Conservation (phyloP, 2,329 filamentous ascomycete species). For the Aureobasidium mangrovei region DNA sequence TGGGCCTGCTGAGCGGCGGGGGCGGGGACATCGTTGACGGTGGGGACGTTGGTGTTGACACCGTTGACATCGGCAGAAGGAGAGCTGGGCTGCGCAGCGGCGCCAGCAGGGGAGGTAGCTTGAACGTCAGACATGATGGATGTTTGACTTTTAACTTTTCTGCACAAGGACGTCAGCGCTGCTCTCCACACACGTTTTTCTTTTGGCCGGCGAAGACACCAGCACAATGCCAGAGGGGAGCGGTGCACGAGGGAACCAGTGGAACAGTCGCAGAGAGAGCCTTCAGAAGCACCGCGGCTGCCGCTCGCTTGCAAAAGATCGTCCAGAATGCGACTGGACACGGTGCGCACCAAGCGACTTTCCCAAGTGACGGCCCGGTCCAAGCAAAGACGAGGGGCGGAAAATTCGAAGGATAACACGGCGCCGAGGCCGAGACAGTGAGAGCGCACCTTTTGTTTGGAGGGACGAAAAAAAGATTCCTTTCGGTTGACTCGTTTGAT, state of each 20-base stretch:
- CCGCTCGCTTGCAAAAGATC: neutral
- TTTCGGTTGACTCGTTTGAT: slow-evolving; percentile 13
- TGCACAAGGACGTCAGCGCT: slow-evolving; percentile 13
- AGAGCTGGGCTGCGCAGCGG: slow-evolving; percentile 65
- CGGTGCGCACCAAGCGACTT: neutral
- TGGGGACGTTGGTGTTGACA: slow-evolving; percentile 30
- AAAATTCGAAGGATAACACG: neutral
- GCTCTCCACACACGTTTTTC: neutral
- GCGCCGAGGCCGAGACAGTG: slow-evolving; percentile 3
- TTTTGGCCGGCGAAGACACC: neutral
- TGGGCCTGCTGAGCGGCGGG: slow-evolving; percentile 48
- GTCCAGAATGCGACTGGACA: neutral
- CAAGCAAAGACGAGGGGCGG: neutral
- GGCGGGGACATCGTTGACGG: slow-evolving; percentile 36
- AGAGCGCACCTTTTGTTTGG: slow-evolving; percentile 13
- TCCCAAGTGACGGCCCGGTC: neutral
- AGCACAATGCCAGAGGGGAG: neutral
- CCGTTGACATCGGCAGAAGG: slow-evolving; percentile 59
- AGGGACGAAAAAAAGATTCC: slow-evolving; percentile 1
- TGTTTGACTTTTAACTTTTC: slow-evolving; percentile 17
- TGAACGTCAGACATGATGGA: slow-evolving; percentile 35
- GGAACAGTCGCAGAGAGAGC: neutral
- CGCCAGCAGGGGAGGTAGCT: slow-evolving; percentile 49
- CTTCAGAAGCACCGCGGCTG: neutral
- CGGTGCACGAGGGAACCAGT: neutral